Percentiles rank a stretch among this genome's conserved stretches.
These are phyloP conservation scores for Pythium insidiosum DNA, from an alignment of 352 stramenopile species.

Conservation along the genomic window DNA sequence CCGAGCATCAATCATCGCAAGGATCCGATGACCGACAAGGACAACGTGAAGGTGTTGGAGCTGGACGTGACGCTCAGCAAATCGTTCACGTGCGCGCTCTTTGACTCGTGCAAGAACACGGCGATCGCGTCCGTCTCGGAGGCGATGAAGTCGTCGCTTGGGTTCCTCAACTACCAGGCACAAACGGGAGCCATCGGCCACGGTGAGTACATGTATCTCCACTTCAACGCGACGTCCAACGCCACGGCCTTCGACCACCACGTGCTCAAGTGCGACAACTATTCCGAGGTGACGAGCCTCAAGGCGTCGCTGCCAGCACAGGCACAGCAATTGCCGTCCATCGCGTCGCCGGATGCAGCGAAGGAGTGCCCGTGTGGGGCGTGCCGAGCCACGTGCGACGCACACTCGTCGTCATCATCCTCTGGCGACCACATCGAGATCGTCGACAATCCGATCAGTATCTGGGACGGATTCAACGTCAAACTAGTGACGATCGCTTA, in stretches of 20 bases:
- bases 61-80: constrained; percentile 68
- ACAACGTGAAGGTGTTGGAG: constrained; percentile 75
- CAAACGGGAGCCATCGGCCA: constrained; percentile 83
- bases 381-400: constrained; percentile 60
- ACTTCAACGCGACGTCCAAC: constrained; percentile 41
- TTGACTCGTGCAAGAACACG: constrained; percentile 84
- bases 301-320: constrained; percentile 44
- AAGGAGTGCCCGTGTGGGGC: constrained; percentile 77
- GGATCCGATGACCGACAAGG: constrained; percentile 67
- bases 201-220: constrained; percentile 79
- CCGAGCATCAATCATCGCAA: constrained; percentile 61
- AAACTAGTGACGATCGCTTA: constrained; percentile 57
- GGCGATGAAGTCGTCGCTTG: constrained; percentile 76
- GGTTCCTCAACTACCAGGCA: constrained; percentile 87
- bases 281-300: constrained; percentile 39
- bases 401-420: constrained; percentile 15
- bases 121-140: constrained; percentile 62
- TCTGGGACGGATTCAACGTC: constrained; percentile 53
- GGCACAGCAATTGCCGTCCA: constrained; percentile 57
- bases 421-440: constrained; percentile 36
- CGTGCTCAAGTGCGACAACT: constrained; percentile 70
- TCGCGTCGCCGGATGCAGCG: constrained; percentile 28
- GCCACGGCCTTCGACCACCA: constrained; percentile 40
- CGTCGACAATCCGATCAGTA: constrained; percentile 56
- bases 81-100: constrained; percentile 64